Conservation (phyloP, 1,284 basidiomycete genomes). For the Sporisorium reilianum region DNA sequence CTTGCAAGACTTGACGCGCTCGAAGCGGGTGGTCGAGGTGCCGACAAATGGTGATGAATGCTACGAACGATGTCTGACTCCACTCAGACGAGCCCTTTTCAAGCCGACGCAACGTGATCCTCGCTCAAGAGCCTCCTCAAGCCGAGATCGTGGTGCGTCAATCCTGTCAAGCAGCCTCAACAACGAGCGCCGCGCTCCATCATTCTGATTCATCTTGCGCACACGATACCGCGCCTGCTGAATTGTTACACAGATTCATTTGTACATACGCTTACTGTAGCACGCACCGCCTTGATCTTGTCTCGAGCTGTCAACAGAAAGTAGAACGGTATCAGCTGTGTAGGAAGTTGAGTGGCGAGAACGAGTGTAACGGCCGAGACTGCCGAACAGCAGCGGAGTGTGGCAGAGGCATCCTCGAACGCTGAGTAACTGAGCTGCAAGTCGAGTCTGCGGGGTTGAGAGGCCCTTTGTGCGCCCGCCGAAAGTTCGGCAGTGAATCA, state of each 20-base stretch:
- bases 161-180: too few relatives aligned
- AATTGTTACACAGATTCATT: not conserved
- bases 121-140: not conserved
- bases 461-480: not conserved
- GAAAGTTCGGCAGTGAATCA: conserved; percentile 1
- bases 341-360: too few relatives aligned
- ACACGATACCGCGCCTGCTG: not conserved
- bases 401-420: not conserved
- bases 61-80: not conserved
- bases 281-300: too few relatives aligned
- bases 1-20: not conserved
- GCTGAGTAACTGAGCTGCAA: too few relatives aligned
- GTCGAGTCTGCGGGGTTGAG: conserved; percentile 5
- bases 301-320: not conserved
- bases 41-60: not conserved
- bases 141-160: too few relatives aligned
- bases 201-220: too few relatives aligned
- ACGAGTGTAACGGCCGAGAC: conserved; percentile 1
- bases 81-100: not conserved
- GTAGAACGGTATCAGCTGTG: not conserved
- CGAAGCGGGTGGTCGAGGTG: not conserved
- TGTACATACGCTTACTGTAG: too few relatives aligned
- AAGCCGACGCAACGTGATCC: not conserved
- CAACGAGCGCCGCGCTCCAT: too few relatives aligned
- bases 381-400: not conserved